Evolutionary conservation across 768 basidiomycete species (phyloP).

Genomic region (Serendipita sp.): DNA sequence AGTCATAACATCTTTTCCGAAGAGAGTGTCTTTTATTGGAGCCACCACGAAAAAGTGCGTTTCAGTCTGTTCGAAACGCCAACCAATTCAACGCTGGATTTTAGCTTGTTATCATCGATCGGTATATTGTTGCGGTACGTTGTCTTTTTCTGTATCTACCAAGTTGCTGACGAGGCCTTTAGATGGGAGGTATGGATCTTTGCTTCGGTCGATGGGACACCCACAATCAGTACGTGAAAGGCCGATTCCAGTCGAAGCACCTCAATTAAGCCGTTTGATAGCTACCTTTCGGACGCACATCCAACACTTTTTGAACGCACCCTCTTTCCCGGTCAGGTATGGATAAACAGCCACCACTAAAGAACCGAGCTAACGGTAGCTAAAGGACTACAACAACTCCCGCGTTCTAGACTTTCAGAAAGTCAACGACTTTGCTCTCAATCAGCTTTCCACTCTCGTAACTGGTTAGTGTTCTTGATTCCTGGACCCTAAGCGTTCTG

Average conservation of each 20-base stretch:
- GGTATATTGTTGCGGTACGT: slow-evolving; percentile 34
- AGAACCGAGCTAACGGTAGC: not conserved
- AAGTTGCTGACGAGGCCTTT: too few relatives aligned
- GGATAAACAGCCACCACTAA: not conserved
- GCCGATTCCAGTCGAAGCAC: not conserved
- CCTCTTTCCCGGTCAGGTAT: slow-evolving; percentile 61
- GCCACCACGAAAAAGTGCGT: slow-evolving; percentile 64
- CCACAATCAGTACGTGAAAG: slow-evolving; percentile 38
- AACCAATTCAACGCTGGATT: not conserved
- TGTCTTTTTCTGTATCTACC: too few relatives aligned
- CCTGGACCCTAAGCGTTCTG: not conserved
- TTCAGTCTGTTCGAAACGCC: not conserved
- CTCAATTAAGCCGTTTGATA: slow-evolving; percentile 6
- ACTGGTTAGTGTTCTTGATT: slow-evolving; percentile 31
- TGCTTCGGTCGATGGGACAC: slow-evolving; percentile 98
- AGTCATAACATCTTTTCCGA: slow-evolving; percentile 11
- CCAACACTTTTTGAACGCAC: slow-evolving; percentile 69
- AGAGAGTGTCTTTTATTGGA: slow-evolving; percentile 75
- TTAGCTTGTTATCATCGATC: slow-evolving; percentile 69
- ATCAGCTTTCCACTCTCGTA: slow-evolving; percentile 49
- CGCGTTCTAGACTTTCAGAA: slow-evolving; percentile 68
- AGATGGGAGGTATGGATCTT: slow-evolving; percentile 86
- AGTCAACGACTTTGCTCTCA: slow-evolving; percentile 62
- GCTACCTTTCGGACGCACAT: slow-evolving; percentile 80
- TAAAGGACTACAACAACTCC: slow-evolving; percentile 82